Evolutionary conservation across 2,329 filamentous ascomycete genomes (phyloP).

Genomic region (Zasmidium citrigriseum): DNA sequence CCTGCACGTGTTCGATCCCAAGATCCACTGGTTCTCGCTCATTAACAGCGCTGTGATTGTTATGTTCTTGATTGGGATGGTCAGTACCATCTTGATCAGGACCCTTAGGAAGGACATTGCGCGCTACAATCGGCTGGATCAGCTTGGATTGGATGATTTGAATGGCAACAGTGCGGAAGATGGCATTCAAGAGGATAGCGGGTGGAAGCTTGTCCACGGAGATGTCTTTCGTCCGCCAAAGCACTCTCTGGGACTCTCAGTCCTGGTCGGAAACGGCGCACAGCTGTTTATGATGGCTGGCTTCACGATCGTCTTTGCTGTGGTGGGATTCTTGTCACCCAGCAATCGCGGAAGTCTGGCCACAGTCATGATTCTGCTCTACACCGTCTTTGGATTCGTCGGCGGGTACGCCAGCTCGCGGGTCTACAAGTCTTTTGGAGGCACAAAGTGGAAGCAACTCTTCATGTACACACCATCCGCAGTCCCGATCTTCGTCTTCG

Average conservation of each 20-base stretch:
- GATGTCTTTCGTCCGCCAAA: slow-evolving; percentile 92
- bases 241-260: slow-evolving; percentile 78
- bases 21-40: slow-evolving; percentile 98
- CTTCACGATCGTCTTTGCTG: slow-evolving; percentile 87
- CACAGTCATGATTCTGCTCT: slow-evolving; percentile 89
- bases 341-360: slow-evolving; percentile 93
- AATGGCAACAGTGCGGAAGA: slow-evolving; percentile 78
- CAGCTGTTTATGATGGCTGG: slow-evolving; percentile 98
- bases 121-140: slow-evolving; percentile 91
- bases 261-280: slow-evolving; percentile 88
- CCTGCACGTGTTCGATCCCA: slow-evolving; percentile 92
- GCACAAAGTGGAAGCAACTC: slow-evolving; percentile 92
- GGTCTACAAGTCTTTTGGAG: slow-evolving; percentile 91
- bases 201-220: slow-evolving; percentile 97
- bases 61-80: slow-evolving; percentile 84
- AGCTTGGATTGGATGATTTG: slow-evolving; percentile 86
- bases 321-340: slow-evolving; percentile 91
- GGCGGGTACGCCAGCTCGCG: slow-evolving; percentile 88
- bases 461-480: slow-evolving; percentile 84
- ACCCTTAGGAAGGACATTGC: slow-evolving; percentile 94
- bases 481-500: slow-evolving; percentile 83
- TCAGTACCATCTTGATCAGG: slow-evolving; percentile 86
- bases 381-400: slow-evolving; percentile 88
- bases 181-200: slow-evolving; percentile 94
- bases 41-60: slow-evolving; percentile 96